Conservation (phyloP, 352 stramenopile genomes). For the Phytophthora sp. region DNA sequence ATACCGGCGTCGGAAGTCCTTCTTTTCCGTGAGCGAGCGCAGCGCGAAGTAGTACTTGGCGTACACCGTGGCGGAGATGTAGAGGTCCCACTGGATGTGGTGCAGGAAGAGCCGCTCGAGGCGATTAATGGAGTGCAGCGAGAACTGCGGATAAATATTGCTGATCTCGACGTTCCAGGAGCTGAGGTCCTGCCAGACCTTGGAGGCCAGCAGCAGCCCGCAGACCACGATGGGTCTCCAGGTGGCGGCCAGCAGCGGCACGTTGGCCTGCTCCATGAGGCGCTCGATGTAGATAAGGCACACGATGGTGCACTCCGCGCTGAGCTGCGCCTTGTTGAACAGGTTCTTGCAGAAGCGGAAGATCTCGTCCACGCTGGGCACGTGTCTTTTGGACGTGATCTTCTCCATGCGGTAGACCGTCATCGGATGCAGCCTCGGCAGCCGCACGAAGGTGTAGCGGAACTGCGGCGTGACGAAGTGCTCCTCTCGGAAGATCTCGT, state of each 20-base stretch:
- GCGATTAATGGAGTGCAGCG: conserved; percentile 96
- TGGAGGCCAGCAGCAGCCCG: conserved; percentile 97
- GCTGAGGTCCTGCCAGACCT: conserved; percentile 99
- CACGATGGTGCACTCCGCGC: conserved; percentile 99
- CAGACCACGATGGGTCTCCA: conserved; percentile 99
- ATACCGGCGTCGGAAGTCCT: conserved; percentile 90
- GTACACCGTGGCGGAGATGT: conserved; percentile 95
- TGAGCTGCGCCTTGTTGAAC: conserved; percentile 97
- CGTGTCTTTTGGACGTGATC: conserved; percentile 77
- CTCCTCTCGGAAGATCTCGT: conserved; percentile 89
- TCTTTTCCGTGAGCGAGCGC: conserved; percentile 91
- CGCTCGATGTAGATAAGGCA: conserved; percentile 99
- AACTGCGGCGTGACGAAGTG: conserved; percentile 91
- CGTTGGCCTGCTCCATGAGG: conserved; percentile 97
- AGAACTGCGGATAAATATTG: conserved; percentile 98
- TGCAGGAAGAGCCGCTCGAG: conserved; percentile 97
- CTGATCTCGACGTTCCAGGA: conserved; percentile 99
- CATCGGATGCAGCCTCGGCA: conserved; percentile 75
- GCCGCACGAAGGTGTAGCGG: conserved; percentile 86
- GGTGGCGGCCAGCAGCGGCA: conserved; percentile 94
- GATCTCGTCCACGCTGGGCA: conserved; percentile 93
- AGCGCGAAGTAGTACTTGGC: conserved; percentile 99
- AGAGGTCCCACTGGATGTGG: conserved; percentile 98
- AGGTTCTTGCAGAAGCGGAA: conserved; percentile 94
- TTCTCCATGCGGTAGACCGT: conserved; percentile 88